A percentile compares a stretch with the other conserved stretches of the same genome.
phyloP scores from a whole-genome alignment of 1,139 yeast species.

The Kurtzmaniella quercitrusa region DNA sequence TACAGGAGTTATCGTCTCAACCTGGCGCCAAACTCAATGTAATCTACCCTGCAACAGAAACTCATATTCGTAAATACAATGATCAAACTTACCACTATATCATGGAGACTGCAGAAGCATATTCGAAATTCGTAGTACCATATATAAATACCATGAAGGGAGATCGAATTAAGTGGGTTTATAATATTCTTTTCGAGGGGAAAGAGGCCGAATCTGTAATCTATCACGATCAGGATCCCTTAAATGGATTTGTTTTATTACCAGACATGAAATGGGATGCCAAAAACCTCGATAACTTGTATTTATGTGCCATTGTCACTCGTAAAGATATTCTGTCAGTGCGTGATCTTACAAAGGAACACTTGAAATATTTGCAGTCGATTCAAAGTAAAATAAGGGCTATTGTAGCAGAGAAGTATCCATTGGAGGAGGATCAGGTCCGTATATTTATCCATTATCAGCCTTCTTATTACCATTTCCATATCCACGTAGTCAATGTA shows the following conservation, averaged over 20 bases:
- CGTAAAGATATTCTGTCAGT: slow-evolving; percentile 68
- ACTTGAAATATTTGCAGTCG: slow-evolving; percentile 51
- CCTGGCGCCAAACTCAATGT: slow-evolving; percentile 74
- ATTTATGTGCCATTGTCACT: slow-evolving; percentile 73
- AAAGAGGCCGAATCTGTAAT: slow-evolving; percentile 81
- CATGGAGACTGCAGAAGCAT: slow-evolving; percentile 77
- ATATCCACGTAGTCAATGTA: slow-evolving; percentile 82
- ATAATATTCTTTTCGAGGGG: slow-evolving; percentile 75
- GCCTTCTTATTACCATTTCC: slow-evolving; percentile 95
- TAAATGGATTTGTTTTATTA: slow-evolving; percentile 54
- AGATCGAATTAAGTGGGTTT: slow-evolving; percentile 82
- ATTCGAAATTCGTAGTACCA: slow-evolving; percentile 59
- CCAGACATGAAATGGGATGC: slow-evolving; percentile 97
- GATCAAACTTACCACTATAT: slow-evolving; percentile 57
- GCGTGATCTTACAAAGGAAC: slow-evolving; percentile 64
- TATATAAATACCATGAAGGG: slow-evolving; percentile 77
- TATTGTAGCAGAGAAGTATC: slow-evolving; percentile 44
- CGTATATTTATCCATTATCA: slow-evolving; percentile 85
- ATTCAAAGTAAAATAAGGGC: slow-evolving; percentile 42
- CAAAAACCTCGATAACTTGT: slow-evolving; percentile 60
- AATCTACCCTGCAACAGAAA: slow-evolving; percentile 85
- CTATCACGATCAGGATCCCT: slow-evolving; percentile 53
- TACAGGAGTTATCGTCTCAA: slow-evolving; percentile 38
- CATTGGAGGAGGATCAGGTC: slow-evolving; percentile 41
- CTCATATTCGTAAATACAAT: slow-evolving; percentile 74